phyloP scores from a whole-genome alignment of 257 asterid genomes.

The Solanum chaucha region DNA sequence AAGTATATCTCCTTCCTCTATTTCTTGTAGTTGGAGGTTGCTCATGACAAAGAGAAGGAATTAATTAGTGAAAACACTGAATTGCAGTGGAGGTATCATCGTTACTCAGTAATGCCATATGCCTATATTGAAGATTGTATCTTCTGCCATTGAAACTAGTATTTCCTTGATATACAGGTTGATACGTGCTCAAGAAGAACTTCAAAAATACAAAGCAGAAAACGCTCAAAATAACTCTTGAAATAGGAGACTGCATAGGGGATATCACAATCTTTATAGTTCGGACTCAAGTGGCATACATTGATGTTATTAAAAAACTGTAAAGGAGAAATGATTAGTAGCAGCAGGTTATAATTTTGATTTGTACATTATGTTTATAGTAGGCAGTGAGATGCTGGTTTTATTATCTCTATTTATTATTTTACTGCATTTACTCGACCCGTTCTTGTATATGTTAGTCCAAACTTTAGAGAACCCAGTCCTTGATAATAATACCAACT shows the following conservation, averaged over 20 bases:
- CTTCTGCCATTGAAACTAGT: not conserved
- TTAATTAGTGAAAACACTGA: slow-evolving; percentile 62
- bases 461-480: not conserved
- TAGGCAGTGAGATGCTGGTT: slow-evolving; percentile 4
- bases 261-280: not conserved
- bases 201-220: slow-evolving; percentile 52
- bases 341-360: not conserved
- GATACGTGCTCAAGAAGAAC: slow-evolving; percentile 55
- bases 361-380: slow-evolving; percentile 1
- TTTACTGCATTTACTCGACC: slow-evolving; percentile 2
- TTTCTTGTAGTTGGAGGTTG: slow-evolving; percentile 56
- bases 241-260: not conserved
- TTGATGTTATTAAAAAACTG: too few relatives aligned
- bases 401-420: not conserved
- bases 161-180: slow-evolving; percentile 14
- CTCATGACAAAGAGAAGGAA: slow-evolving; percentile 75
- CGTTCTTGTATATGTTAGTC: not conserved
- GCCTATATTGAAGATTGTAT: not conserved
- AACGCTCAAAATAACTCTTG: slow-evolving; percentile 24
- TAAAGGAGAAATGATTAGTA: not conserved
- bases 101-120: not conserved
- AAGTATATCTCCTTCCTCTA: not conserved
- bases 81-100: slow-evolving; percentile 57
- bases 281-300: not conserved
- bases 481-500: not conserved